A percentile compares a stretch with the other conserved stretches of the same genome.
Evolutionary conservation across 1,284 basidiomycete species (phyloP).

Genomic region (Cryptococcus wingfieldii): DNA sequence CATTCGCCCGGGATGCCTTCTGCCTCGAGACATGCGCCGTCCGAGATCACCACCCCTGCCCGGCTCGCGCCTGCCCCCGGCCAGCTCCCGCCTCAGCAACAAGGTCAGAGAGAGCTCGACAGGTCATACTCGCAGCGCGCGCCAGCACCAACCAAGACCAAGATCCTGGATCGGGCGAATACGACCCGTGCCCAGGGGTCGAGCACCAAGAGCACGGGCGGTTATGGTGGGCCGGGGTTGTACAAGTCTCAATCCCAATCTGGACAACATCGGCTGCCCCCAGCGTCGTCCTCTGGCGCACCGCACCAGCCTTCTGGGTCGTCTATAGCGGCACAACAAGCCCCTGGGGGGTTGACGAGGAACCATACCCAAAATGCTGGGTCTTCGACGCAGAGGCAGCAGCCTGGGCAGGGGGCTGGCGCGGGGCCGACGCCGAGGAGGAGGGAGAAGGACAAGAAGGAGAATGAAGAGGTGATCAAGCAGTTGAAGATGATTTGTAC

Average conservation of each 20-base stretch:
- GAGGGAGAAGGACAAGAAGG: conserved; percentile 78
- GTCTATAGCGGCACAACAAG: neutral
- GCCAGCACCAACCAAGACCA: conserved; percentile 26
- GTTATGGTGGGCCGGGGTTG: conserved; percentile 21
- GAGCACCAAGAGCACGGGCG: conserved; percentile 20
- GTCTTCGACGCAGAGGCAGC: conserved; percentile 17
- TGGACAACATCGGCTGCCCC: conserved; percentile 18
- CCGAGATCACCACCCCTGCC: conserved; percentile 27
- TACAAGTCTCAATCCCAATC: conserved; percentile 41
- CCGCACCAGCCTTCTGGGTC: conserved; percentile 30
- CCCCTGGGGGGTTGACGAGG: conserved; percentile 24
- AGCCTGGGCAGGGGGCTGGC: conserved; percentile 45
- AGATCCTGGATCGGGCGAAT: conserved; percentile 50
- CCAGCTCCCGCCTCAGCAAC: conserved; percentile 6
- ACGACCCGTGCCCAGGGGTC: conserved; percentile 41
- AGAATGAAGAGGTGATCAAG: conserved; percentile 85
- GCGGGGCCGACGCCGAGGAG: conserved; percentile 61
- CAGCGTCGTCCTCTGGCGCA: neutral
- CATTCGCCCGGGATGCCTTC: conserved; percentile 18
- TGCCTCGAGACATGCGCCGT: conserved; percentile 1
- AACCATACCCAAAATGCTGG: conserved; percentile 35
- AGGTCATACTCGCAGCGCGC: conserved; percentile 47
- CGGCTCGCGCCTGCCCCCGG: conserved; percentile 16
- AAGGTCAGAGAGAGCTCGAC: conserved; percentile 32
- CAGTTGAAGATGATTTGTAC: conserved; percentile 92